Evolutionary conservation across 2,329 filamentous ascomycete genomes (phyloP), one percentile per base, ranked within the genome.

Genomic region (Pseudodiploospora longispora): DNA sequence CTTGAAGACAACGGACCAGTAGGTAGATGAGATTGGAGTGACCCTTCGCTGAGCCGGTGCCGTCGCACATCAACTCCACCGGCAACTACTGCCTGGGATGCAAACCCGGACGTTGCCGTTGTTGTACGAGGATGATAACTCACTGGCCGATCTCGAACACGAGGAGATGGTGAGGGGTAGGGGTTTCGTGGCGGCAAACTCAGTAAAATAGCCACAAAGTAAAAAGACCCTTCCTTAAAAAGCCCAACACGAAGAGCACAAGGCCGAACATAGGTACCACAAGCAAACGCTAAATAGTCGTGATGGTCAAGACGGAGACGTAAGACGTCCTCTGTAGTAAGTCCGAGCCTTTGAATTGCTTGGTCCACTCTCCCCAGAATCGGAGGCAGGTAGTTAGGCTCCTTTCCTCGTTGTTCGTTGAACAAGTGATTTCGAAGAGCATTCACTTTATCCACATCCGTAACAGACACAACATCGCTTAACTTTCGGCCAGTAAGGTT

Each of bases 301-400:
- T 71, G 69, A 38, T 71, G 71, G 38, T 77, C 72, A 8, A 79
- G 61, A 27, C 69, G 60, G 44, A 76, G 74, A 37, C 71, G 70
- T 10, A 68, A 65, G 29, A 80, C 53, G 31, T 78, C 76, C 38
- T 80, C 76, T 0, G 65, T 50, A 8, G 63, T 65, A 52, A 82
- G 79, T 1, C 74, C 71, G 10, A 82, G 66, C 1, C 66, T 64
- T 44, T 76, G 71, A 30, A 82, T 73, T 10, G 78, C 69, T 28
- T 72, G 67, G 27, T 77, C 72, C 41, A 77, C 72, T 46, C 71
- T 72, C 33, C 68, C 70, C 47, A 78, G 71, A n/a, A 83, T 82
- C 2, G 80, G 80, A 4, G 80, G 79, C 19, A 83, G 66, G 55
- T 83, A 82, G 38, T 77, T 78, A 12, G 79, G 78, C 30, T 80